Evolutionary conservation across 208 protist genomes (phyloP).

Genomic region (Crithidia fasciculata): DNA sequence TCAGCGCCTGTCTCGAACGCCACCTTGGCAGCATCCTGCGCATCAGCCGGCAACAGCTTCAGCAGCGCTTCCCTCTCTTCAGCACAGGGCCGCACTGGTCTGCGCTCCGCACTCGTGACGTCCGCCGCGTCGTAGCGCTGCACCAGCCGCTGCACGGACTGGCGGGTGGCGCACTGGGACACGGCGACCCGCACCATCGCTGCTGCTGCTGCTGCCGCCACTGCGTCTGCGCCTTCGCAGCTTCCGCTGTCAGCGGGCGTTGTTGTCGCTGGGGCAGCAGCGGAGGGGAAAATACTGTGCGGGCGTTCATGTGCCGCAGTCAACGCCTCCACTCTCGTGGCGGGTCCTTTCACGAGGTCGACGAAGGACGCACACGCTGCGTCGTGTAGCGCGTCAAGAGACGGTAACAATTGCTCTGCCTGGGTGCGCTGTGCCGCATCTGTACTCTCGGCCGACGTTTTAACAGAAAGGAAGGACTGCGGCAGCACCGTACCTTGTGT

Average conservation of each 20-base stretch:
- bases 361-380: background rate
- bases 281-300: too few species aligned
- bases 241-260: too few species aligned
- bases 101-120: background rate
- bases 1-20: background rate
- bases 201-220: background rate
- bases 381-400: background rate
- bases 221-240: too few species aligned
- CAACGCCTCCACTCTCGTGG: background rate
- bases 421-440: too few species aligned
- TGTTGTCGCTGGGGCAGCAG: too few species aligned
- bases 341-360: background rate
- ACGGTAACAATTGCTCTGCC: too few species aligned
- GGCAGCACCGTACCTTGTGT: slow-evolving; percentile 11
- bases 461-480: too few species aligned
- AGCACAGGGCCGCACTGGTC: background rate
- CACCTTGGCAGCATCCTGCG: background rate
- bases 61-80: slow-evolving; percentile 23
- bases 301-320: background rate
- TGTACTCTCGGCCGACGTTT: too few species aligned
- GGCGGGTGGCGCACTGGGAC: slow-evolving; percentile 21
- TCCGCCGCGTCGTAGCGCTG: background rate
- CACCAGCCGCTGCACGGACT: slow-evolving; percentile 19
- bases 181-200: slow-evolving; percentile 21
- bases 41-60: slow-evolving; percentile 8